Percentiles rank a stretch among this genome's conserved stretches.
Conservation (phyloP, 805 yeast species). For the Starmerella sp. region DNA sequence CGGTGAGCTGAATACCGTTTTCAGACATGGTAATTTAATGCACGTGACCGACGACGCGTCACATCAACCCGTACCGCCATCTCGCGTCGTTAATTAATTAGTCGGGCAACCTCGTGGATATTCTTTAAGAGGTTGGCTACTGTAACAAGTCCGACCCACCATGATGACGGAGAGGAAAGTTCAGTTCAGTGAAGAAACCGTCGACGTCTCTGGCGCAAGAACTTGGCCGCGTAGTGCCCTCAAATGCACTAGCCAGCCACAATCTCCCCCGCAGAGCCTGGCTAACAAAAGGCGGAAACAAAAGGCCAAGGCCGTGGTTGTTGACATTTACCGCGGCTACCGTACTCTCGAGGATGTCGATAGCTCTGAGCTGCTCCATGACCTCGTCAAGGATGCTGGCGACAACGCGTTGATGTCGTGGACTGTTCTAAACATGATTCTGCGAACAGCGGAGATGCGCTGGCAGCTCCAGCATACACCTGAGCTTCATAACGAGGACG, state of each 20-base stretch:
- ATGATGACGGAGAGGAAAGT: not conserved
- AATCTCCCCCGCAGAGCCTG: not conserved
- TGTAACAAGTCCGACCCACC: not conserved
- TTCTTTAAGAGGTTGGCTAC: not conserved
- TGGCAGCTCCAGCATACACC: not conserved
- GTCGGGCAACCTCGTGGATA: not conserved
- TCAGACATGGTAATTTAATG: not conserved
- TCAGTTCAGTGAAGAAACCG: not conserved
- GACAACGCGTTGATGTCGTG: slow-evolving; percentile 1
- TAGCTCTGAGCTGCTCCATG: not conserved
- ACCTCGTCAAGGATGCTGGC: not conserved
- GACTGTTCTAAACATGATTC: not conserved
- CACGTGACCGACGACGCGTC: slow-evolving; percentile 1
- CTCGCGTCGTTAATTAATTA: slow-evolving; percentile 3
- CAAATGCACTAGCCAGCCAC: not conserved
- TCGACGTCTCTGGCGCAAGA: not conserved
- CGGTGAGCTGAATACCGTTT: not conserved
- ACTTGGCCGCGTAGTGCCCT: slow-evolving; percentile 1
- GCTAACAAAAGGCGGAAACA: not conserved
- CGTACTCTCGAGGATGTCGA: not conserved
- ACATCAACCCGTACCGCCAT: not conserved
- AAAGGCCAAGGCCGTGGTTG: not conserved
- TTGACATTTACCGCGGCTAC: not conserved
- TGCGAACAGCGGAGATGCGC: not conserved
- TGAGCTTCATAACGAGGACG: not conserved